Percentiles rank a stretch among this genome's conserved stretches.
phyloP scores from a whole-genome alignment of 768 basidiomycete species.

The Amanita subjunquillea region DNA sequence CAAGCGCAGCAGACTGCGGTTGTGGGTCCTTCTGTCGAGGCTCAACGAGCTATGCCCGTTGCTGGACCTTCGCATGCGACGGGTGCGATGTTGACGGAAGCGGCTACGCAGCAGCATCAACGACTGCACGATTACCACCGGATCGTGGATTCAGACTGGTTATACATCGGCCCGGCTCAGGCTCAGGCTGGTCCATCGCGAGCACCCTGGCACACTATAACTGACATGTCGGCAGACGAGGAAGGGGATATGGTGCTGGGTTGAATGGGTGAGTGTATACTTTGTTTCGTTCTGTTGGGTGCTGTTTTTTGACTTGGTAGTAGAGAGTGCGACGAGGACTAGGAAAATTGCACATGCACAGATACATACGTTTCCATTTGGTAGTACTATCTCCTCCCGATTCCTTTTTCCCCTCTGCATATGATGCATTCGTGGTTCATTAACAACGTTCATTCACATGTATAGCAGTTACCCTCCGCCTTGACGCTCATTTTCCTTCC shows the following conservation, averaged over 20 bases:
- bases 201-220: background rate
- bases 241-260: slow-evolving; percentile 3
- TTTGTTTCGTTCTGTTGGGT: background rate
- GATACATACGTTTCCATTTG: background rate
- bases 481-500: background rate
- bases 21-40: background rate
- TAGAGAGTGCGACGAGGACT: background rate
- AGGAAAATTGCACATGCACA: background rate
- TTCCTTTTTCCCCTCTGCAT: background rate
- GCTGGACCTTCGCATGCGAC: background rate
- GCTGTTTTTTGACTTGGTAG: background rate
- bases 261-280: background rate
- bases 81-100: background rate
- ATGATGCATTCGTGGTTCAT: background rate
- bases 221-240: background rate
- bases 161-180: background rate
- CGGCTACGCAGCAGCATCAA: slow-evolving; percentile 1
- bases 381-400: background rate
- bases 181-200: slow-evolving; percentile 1
- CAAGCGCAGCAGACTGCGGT: background rate
- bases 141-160: slow-evolving; percentile 4
- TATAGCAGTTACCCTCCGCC: slow-evolving; percentile 5
- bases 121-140: background rate
- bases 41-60: background rate
- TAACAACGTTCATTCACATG: background rate